Evolutionary conservation across 1,139 yeast genomes (phyloP), one percentile per base, ranked within the genome.

Genomic region (Suhomyces bokatorum): DNA sequence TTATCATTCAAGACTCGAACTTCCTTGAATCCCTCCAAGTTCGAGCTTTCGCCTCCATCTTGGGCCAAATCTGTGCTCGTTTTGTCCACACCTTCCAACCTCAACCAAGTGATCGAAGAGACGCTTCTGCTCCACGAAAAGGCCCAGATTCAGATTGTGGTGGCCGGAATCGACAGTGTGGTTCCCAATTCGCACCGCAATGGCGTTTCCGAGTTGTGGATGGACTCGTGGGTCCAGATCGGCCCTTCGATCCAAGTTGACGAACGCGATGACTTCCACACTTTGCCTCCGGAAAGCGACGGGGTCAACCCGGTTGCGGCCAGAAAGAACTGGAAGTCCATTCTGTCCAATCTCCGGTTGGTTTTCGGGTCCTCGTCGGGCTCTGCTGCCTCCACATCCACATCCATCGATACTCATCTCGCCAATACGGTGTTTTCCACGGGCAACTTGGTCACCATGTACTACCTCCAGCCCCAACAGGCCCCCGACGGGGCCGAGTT

Each of bases 181-280:
- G 59, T 54, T 7, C 74, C 72, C 15, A 58, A 63, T 37, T 69
- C 73, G 0, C 58, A 59, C 10, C 57, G 77, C 35, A 62, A 70
- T 48, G 83, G 80, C 0, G 58, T 76, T 7, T 66, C 78, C 7
- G 79, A 76, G 55, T 51, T 78, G 39, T 80, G 83, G 83, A 53
- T 70, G 29, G 70, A 70, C 35, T 57, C 63, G 6, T 49, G 50
- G 5, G 50, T 75, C 12, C 47, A 48, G 1, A 58, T 76, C 15
- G 49, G 53, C 10, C 28, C 50, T 24, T 52, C 67, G 3, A 47
- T 54, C 10, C 54, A 47, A 17, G 53, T 67, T 39, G 62, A 62
- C 50, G 60, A 50, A 20, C 48, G 59, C 24, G 67, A 64, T 47
- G 67, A 66, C 45, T 46, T 56, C 33, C 44, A 58, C 32, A 49